A percentile compares a stretch with the other conserved stretches of the same genome.
Conservation (phyloP, 176 grass and related monocot species). For the Carex scoparia region DNA sequence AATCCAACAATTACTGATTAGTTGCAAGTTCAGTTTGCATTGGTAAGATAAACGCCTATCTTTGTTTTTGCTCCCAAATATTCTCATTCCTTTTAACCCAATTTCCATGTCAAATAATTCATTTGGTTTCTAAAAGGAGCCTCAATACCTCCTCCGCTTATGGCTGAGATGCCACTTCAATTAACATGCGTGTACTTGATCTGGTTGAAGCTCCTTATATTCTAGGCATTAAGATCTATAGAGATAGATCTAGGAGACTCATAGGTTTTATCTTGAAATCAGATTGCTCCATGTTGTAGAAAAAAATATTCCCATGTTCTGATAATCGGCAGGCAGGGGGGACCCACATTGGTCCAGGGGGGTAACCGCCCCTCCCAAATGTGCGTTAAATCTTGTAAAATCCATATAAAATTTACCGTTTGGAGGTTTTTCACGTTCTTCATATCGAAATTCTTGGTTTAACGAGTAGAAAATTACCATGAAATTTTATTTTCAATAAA, state of each 20-base stretch:
- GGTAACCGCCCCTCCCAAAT: too few species aligned
- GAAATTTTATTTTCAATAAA: too few species aligned
- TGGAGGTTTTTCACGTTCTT: too few species aligned
- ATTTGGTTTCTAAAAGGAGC: conserved; percentile 24
- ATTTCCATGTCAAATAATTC: conserved; percentile 22
- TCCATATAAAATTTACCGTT: too few species aligned
- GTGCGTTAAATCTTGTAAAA: too few species aligned
- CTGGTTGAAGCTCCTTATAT: too few species aligned
- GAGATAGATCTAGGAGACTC: too few species aligned
- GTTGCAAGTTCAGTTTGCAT: background rate
- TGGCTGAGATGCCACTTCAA: background rate
- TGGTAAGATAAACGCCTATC: conserved; percentile 17
- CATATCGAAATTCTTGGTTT: too few species aligned
- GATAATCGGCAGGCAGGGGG: background rate
- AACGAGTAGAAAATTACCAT: too few species aligned
- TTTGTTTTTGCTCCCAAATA: background rate
- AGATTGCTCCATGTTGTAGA: conserved; percentile 32
- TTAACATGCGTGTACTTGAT: background rate
- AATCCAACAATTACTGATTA: too few species aligned
- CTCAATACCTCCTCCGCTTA: background rate
- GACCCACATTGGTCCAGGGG: too few species aligned
- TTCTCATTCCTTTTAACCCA: background rate
- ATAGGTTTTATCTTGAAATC: conserved; percentile 15
- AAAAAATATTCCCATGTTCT: conserved; percentile 31
- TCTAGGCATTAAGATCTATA: too few species aligned